These are phyloP conservation scores for Sextonia rubra DNA, from an alignment of 164 flowering plant genomes.

Conservation along the genomic window DNA sequence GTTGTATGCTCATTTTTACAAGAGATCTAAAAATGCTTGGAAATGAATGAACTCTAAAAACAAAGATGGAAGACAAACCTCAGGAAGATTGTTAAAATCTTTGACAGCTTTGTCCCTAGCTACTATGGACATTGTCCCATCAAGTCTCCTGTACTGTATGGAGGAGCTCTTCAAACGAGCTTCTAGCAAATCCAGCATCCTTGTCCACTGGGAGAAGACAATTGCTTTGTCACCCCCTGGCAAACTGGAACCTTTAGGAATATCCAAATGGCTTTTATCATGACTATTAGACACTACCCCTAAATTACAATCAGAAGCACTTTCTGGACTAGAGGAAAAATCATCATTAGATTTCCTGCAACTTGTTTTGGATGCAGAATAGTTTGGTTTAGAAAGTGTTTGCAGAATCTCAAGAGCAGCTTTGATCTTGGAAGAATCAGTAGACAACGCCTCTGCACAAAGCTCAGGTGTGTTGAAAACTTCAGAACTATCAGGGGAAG, in stretches of 20 bases:
- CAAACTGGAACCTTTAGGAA: not conserved
- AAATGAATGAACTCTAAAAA: not conserved
- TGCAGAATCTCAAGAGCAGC: constrained; percentile 65
- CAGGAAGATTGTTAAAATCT: constrained; percentile 77
- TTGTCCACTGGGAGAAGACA: constrained; percentile 95
- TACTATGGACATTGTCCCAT: constrained; percentile 79
- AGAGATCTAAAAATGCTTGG: not conserved
- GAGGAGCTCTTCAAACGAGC: constrained; percentile 38
- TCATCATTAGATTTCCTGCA: not conserved
- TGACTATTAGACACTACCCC: not conserved
- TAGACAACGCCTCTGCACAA: constrained; percentile 32
- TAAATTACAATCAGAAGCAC: not conserved
- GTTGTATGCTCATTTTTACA: too few species aligned
- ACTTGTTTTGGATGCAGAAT: not conserved
- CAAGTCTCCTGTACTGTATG: constrained; percentile 71
- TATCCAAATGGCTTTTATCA: not conserved
- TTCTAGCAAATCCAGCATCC: constrained; percentile 87
- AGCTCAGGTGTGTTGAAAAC: constrained; percentile 3
- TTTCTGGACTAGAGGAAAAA: not conserved
- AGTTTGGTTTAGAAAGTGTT: constrained; percentile 24
- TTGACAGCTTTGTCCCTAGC: constrained; percentile 77
- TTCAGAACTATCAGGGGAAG: not conserved
- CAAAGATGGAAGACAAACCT: constrained; percentile 44
- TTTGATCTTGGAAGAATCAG: constrained; percentile 71
- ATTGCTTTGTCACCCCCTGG: constrained; percentile 49